Evolutionary conservation across 192 early-diverging fungal species (phyloP).

Genomic region (Haplosporangium gracile): DNA sequence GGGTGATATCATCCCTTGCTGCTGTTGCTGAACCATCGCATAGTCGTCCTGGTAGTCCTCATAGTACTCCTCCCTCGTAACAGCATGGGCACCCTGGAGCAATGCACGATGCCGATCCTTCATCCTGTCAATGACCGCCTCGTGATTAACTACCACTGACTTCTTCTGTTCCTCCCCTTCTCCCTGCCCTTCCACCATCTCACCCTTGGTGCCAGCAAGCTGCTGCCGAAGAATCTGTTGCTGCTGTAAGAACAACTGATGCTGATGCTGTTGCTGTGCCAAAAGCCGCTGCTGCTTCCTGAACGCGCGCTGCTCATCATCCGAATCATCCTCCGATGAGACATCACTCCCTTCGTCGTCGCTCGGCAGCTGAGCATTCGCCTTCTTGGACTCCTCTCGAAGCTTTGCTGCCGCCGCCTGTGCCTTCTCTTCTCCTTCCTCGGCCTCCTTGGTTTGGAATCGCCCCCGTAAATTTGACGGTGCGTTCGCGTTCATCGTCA

Average conservation of each 20-base stretch:
- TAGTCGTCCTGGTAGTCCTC: constrained; percentile 43
- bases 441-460: constrained; percentile 15
- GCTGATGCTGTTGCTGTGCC: constrained; percentile 17
- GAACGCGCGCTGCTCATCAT: constrained; percentile 6
- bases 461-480: constrained; percentile 9
- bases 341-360: constrained; percentile 38
- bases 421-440: constrained; percentile 13
- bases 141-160: constrained; percentile 10
- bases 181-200: neutral
- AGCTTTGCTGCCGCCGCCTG: constrained; percentile 7
- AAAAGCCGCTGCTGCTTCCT: constrained; percentile 19
- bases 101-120: constrained; percentile 42
- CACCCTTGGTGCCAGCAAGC: neutral
- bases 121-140: constrained; percentile 42
- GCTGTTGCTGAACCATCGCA: constrained; percentile 6
- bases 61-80: constrained; percentile 37
- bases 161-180: neutral
- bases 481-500: neutral
- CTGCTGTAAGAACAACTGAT: constrained; percentile 3
- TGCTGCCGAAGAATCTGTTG: neutral
- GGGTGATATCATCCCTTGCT: neutral
- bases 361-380: constrained; percentile 41
- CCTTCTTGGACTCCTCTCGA: constrained; percentile 32
- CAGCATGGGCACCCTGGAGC: constrained; percentile 18
- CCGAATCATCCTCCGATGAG: constrained; percentile 25